phyloP scores from a whole-genome alignment of 805 yeast genomes.

The Saturnispora dispora region DNA sequence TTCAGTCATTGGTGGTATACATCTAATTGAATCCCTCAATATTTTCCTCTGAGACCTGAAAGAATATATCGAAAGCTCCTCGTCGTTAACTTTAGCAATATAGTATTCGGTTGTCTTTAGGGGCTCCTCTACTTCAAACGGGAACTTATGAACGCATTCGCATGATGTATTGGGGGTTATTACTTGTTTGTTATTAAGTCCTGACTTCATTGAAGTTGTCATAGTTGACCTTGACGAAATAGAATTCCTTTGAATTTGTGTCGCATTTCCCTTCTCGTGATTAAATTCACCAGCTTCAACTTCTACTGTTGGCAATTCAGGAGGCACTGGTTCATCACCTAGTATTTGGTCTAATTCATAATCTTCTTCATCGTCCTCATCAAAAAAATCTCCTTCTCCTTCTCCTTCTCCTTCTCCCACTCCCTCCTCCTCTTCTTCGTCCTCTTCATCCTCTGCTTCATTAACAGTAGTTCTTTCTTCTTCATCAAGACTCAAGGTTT shows the following conservation, averaged over 20 bases:
- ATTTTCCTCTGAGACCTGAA: conserved; percentile 21
- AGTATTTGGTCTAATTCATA: background rate
- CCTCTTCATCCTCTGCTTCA: conserved; percentile 1
- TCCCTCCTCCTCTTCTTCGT: background rate
- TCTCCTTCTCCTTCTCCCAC: background rate
- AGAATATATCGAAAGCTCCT: conserved; percentile 4
- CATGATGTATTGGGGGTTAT: conserved; percentile 7
- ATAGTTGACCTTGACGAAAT: conserved; percentile 6
- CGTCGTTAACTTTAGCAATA: conserved; percentile 4
- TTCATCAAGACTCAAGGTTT: conserved; percentile 13
- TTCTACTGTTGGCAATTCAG: background rate
- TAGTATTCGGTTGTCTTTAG: conserved; percentile 9
- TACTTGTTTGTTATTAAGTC: background rate
- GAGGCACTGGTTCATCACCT: background rate
- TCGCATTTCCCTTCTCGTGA: background rate
- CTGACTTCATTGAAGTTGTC: background rate
- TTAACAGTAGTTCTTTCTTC: conserved; percentile 7
- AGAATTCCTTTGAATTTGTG: background rate
- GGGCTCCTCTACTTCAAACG: background rate
- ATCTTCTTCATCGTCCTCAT: background rate
- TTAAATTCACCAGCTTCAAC: background rate
- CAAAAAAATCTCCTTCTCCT: background rate
- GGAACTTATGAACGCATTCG: background rate
- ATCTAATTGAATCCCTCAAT: conserved; percentile 27
- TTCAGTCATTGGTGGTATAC: conserved; percentile 26